Base-by-base conservation (phyloP, 1,284 basidiomycete species). In the Mycosarcoma maydis region DNA sequence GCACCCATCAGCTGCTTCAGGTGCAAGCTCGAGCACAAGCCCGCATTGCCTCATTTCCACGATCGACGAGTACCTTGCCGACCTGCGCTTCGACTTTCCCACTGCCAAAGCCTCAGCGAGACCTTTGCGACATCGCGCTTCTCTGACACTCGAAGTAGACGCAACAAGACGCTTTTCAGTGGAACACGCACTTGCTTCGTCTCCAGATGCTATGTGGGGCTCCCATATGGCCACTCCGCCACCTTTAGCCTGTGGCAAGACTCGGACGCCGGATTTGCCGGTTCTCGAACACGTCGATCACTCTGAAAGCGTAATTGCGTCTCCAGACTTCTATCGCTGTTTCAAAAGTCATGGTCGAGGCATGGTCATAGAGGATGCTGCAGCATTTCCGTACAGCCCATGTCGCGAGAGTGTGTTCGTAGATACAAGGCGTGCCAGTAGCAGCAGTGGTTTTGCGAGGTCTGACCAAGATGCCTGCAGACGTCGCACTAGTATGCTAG, bases 371-470 rank as follows among this genome's bases (percentile, higher is more conserved):
- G 32, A 45, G 4, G 62, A 66, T n/a, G 55, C 62, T 3, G 58
- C 58, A 3, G 58, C 58, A 22, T 68, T 68, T 32, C 65, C 65
- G n/a, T 68, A 68, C 42, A 68, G 58, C 17, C 65, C 65, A 8
- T 16, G 37, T 8, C 9, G 43, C 22, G 64, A 60, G 20, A 40
- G 48, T 16, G 39, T 56, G 4, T 19, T 14, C 20, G 3, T 52
- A 4, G 51, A 41, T 7, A n/a, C n/a, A n/a, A n/a, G n/a, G n/a
- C n/a, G n/a, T n/a, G 44, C 20, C 17, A 20, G 36, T 13, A 13
- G 24, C 3, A 10, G 17, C 13, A 20, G 8, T 20, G 17, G 2
- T 20, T 37, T 37, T 19, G 1, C 6, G 7, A 3, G 36, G 7
- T 7, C 13, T 6, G 27, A 29, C 6, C 27, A 29, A 19, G 41